phyloP scores from a whole-genome alignment of 441 rosid species.

The Caryocar brasiliense region DNA sequence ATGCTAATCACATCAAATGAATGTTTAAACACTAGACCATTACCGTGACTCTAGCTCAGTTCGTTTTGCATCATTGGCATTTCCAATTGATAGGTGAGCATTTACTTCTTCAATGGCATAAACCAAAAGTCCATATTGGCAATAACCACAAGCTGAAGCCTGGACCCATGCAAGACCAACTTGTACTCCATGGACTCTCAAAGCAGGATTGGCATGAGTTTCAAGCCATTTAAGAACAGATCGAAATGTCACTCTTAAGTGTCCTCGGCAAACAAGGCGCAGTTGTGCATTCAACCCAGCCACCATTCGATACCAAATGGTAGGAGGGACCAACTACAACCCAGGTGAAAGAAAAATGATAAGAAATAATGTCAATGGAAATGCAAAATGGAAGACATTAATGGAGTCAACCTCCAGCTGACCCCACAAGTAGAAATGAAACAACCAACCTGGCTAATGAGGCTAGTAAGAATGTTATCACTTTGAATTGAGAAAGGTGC shows the following conservation, averaged over 20 bases:
- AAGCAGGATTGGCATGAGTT: slow-evolving; percentile 87
- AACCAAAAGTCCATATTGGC: slow-evolving; percentile 81
- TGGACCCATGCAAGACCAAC: slow-evolving; percentile 91
- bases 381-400: slow-evolving; percentile 7
- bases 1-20: neutral
- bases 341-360: slow-evolving; percentile 15
- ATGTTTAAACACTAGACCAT: slow-evolving; percentile 4
- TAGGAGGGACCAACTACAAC: slow-evolving; percentile 73
- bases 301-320: slow-evolving; percentile 88
- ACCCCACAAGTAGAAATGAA: neutral
- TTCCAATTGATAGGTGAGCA: slow-evolving; percentile 28
- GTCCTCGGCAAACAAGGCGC: slow-evolving; percentile 84
- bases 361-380: slow-evolving; percentile 3
- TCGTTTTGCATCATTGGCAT: slow-evolving; percentile 26
- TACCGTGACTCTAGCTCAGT: slow-evolving; percentile 47
- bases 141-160: slow-evolving; percentile 69
- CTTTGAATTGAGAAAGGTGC: slow-evolving; percentile 93
- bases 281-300: slow-evolving; percentile 97
- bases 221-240: slow-evolving; percentile 80
- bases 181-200: slow-evolving; percentile 52
- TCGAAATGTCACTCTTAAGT: slow-evolving; percentile 59
- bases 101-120: slow-evolving; percentile 49
- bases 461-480: slow-evolving; percentile 85
- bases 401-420: slow-evolving; percentile 2
- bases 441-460: slow-evolving; percentile 82